Conservation (phyloP, 257 asterid genomes). For the Lantana camara region DNA sequence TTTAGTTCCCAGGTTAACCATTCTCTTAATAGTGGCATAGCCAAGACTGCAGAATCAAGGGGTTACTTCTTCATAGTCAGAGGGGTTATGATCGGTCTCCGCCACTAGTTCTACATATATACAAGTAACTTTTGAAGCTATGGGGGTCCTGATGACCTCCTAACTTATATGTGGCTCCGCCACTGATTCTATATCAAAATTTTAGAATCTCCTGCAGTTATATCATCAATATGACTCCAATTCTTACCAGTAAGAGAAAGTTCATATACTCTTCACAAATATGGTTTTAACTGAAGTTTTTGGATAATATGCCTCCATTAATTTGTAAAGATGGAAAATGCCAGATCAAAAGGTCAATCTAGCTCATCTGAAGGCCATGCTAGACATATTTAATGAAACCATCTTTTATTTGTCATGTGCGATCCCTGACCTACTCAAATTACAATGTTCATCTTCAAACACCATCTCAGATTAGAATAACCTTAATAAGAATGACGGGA, state of each 20-base stretch:
- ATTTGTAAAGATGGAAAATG: neutral
- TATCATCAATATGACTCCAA: neutral
- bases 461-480: neutral
- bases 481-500: neutral
- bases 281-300: neutral
- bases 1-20: neutral
- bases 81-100: too few relatives aligned
- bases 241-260: neutral
- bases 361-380: neutral
- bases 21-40: too few relatives aligned
- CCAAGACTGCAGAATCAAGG: neutral
- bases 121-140: too few relatives aligned
- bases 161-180: too few relatives aligned
- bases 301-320: neutral
- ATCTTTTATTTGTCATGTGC: conserved; percentile 10
- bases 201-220: too few relatives aligned
- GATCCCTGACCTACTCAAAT: too few relatives aligned
- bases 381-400: neutral
- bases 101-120: too few relatives aligned
- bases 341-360: neutral
- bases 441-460: neutral
- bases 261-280: neutral
- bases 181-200: too few relatives aligned
- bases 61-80: neutral
- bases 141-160: too few relatives aligned